Base-by-base conservation (phyloP, 768 basidiomycete species). In the Dioszegia aurantiaca region DNA sequence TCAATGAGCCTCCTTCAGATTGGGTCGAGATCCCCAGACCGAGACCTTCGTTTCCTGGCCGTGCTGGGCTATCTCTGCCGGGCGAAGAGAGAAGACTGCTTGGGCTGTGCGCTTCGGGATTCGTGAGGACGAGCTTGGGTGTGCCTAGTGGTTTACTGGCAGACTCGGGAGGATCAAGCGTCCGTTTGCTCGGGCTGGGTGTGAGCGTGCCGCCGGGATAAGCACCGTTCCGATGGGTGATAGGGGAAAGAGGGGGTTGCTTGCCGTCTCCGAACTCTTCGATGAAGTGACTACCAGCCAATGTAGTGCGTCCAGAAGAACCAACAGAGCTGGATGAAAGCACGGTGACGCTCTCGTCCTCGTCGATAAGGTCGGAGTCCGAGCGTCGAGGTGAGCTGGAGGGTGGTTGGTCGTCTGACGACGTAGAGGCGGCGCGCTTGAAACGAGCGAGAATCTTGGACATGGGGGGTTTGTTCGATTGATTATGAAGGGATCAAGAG, bases 101-200 rank as follows among this genome's bases (percentile, higher is more conserved):
- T 1, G 70, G 70, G 36, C 62, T 69, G 49, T 59, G 56, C 4
- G 66, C 61, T 6, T 67, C 70, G 55, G 69, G 68, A 58, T 69
- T 65, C 12, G 67, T 69, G 21, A 72, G 46, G 5, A 63, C 61
- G 9, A 72, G 56, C 45, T 65, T 67, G 8, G 70, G 70, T 16
- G 70, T 72, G 0, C 68, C 70, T 6, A 64, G 9, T 5, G 56
- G 54, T 16, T 39, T 43, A 21, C 37, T 58, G 5, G 33, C 43
- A 14, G 47, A 58, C 11, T 53, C 51, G 14, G 39, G 46, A n/a
- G 41, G 37, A 2, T 51, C 46, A 12, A 46, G 42, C 3, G 6
- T 33, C 2, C 24, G 56, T 23, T 51, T 49, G 23, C 45, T 56
- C 10, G 55, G 55, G 39, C 55, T 56, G 17, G 55, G 55, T 2